Evolutionary conservation across 2,329 filamentous ascomycete genomes (phyloP).

Genomic region (Fusarium haematococcum): DNA sequence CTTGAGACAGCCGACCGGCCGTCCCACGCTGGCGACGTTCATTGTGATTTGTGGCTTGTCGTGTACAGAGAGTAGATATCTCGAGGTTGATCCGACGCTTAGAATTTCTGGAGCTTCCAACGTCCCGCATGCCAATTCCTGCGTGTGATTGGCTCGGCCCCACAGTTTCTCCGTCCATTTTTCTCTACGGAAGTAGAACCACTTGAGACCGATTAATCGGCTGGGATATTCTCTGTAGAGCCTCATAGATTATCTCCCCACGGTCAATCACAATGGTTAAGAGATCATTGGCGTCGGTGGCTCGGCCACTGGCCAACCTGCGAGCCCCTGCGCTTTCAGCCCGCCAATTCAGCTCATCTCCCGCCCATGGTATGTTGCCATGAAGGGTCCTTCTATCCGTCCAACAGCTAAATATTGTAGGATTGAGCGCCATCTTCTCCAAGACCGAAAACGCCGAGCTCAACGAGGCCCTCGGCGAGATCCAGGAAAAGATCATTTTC

Average conservation of each 20-base stretch:
- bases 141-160: slow-evolving; percentile 53
- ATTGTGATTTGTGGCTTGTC: slow-evolving; percentile 51
- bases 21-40: slow-evolving; percentile 72
- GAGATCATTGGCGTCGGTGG: slow-evolving; percentile 41
- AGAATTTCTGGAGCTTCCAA: slow-evolving; percentile 45
- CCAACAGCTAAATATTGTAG: slow-evolving; percentile 34
- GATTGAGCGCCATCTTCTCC: slow-evolving; percentile 58
- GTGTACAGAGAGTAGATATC: slow-evolving; percentile 29
- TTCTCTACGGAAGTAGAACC: slow-evolving; percentile 15
- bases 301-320: slow-evolving; percentile 39
- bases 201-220: neutral
- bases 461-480: slow-evolving; percentile 61
- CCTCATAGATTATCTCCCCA: slow-evolving; percentile 10
- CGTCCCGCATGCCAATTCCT: slow-evolving; percentile 33
- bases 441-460: slow-evolving; percentile 66
- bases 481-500: slow-evolving; percentile 71
- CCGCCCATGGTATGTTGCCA: slow-evolving; percentile 44
- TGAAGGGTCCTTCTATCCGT: slow-evolving; percentile 19
- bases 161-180: slow-evolving; percentile 46
- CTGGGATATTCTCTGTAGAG: slow-evolving; percentile 6
- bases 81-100: slow-evolving; percentile 35
- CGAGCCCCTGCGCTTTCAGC: slow-evolving; percentile 14
- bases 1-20: slow-evolving; percentile 80
- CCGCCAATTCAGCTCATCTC: slow-evolving; percentile 48
- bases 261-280: slow-evolving; percentile 29